Base-by-base conservation (phyloP, 1,284 basidiomycete genomes). In the Ceratobasidium papillatum region DNA sequence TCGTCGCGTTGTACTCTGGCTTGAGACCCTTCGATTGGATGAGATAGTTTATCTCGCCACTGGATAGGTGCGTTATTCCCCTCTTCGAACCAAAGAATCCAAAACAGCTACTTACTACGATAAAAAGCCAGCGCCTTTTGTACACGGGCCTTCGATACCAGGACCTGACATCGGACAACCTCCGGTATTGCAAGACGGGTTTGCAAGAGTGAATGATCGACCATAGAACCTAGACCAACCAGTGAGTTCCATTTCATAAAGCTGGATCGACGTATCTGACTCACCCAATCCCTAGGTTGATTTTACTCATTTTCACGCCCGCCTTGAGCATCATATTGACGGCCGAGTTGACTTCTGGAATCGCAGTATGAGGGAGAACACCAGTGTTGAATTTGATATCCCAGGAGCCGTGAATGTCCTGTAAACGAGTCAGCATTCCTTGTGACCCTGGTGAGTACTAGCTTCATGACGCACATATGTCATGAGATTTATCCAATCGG, bases 371-470 rank as follows among this genome's bases (percentile, higher is more conserved):
- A 8, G 68, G 68, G 19, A 71, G 54, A 22, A 71, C 68, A 27
- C 68, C 68, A 4, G 68, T 71, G 68, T 59, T 58, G 38, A 71
- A 71, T 30, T 71, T 71, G 54, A 71, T 71, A 47, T 71, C 68
- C 68, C 68, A 71, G 2, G 51, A 56, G 1, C 68, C 68, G 54
- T 71, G 68, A 27, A 71, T 71, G 38, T 71, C 68, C 65, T 68
- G 36, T 36, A 2, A 9, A 34, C 2, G 12, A 45, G 11, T 19
- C 25, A 4, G 14, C 22, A 30, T 54, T 54, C 12, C 4, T 30
- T 25, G 8, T 54, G 25, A 11, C 5, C 8, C 3, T 11, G 14
- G 52, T 9, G 14, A 25, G 25, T 25, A 2, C 14, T 30, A 25
- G 19, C 3, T n/a, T n/a, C n/a, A n/a, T n/a, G n/a, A n/a, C n/a